A percentile compares a stretch with the other conserved stretches of the same genome.
phyloP scores from a whole-genome alignment of 345 rosid genomes.

The Aquilaria malaccensis region DNA sequence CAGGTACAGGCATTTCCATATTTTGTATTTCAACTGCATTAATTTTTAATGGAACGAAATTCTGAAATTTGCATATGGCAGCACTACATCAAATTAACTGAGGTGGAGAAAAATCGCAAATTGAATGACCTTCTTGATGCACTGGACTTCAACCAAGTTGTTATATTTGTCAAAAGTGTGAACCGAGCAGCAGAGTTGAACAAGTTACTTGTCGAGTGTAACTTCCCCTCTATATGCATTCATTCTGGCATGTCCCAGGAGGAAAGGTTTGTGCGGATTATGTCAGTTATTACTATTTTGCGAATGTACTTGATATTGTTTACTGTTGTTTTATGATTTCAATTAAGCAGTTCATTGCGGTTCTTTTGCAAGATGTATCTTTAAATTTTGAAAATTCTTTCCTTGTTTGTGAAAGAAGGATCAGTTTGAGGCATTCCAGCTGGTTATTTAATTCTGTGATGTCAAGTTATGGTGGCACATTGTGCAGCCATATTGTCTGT shows the following conservation, averaged over 20 bases:
- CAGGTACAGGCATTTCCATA: conserved; percentile 44
- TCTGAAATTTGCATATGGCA: conserved; percentile 16
- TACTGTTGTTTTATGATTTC: neutral
- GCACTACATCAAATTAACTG: conserved; percentile 98
- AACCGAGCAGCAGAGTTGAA: conserved; percentile 92
- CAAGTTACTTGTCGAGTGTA: conserved; percentile 90
- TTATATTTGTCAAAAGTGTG: conserved; percentile 95
- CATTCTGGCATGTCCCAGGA: conserved; percentile 99
- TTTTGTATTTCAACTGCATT: neutral
- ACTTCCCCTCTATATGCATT: conserved; percentile 95
- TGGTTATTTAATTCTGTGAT: too few species aligned
- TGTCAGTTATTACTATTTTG: too few species aligned
- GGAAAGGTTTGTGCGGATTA: conserved; percentile 52
- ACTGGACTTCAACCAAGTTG: conserved; percentile 97
- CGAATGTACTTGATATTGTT: neutral
- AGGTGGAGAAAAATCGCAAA: conserved; percentile 96
- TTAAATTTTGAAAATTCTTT: too few species aligned
- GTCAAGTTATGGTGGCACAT: too few species aligned
- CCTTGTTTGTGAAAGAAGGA: too few species aligned
- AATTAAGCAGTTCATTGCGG: neutral
- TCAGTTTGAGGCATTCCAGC: too few species aligned
- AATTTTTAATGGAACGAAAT: neutral
- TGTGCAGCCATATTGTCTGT: too few species aligned
- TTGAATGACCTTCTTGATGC: conserved; percentile 96
- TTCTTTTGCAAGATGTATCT: neutral